Conservation (phyloP, 73 alveolate genomes). For the Uronychia binucleata region DNA sequence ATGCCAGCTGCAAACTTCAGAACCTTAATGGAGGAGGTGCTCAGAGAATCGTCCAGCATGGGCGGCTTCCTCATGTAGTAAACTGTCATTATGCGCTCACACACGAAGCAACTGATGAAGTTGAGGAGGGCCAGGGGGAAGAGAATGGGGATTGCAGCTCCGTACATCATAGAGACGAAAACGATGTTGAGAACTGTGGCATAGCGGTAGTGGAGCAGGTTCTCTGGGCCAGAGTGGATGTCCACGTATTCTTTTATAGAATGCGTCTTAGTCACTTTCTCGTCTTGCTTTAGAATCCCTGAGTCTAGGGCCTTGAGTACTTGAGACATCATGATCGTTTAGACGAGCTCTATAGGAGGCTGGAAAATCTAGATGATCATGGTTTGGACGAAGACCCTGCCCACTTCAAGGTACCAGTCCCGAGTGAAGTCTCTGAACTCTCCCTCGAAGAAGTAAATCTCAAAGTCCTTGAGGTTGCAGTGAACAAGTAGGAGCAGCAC, state of each 20-base stretch:
- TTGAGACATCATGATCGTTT: too few relatives aligned
- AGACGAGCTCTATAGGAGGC: constrained; percentile 47
- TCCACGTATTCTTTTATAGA: constrained; percentile 48
- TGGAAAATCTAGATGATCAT: constrained; percentile 33
- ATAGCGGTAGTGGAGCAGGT: constrained; percentile 34
- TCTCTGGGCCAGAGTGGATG: constrained; percentile 60
- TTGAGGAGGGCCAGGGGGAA: constrained; percentile 46
- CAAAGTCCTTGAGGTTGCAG: constrained; percentile 42
- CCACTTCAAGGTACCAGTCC: constrained; percentile 51
- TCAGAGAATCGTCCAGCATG: constrained; percentile 37
- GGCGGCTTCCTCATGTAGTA: constrained; percentile 54
- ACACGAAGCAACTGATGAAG: constrained; percentile 12
- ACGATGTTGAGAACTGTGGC: constrained; percentile 21
- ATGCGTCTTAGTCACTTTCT: constrained; percentile 24
- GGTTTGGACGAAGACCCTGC: constrained; percentile 23
- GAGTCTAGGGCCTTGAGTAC: too few relatives aligned
- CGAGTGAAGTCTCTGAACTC: constrained; percentile 24
- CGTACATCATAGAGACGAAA: constrained; percentile 46
- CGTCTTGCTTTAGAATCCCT: too few relatives aligned
- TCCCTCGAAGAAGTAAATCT: constrained; percentile 1
- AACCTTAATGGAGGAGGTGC: constrained; percentile 7
- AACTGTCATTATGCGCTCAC: constrained; percentile 34
- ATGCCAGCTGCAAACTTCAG: constrained; percentile 21
- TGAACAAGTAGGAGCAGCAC: constrained; percentile 29
- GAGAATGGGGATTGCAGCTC: constrained; percentile 55